Conservation (phyloP, 768 basidiomycete species). For the Boletellus ananas region DNA sequence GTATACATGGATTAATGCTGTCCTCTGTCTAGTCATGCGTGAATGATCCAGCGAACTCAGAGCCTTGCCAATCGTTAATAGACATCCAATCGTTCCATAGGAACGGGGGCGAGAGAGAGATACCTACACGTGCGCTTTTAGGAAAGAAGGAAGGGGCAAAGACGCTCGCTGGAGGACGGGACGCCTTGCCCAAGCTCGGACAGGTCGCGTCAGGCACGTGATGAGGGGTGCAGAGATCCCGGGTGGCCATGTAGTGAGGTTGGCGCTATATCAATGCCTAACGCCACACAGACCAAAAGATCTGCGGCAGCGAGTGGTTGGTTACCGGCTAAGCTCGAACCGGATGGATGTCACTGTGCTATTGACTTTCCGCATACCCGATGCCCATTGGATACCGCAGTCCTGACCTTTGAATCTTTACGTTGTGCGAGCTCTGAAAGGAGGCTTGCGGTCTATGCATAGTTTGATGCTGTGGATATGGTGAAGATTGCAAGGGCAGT, state of each 20-base stretch:
- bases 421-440: neutral
- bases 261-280: constrained; percentile 87
- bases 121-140: constrained; percentile 39
- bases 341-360: neutral
- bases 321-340: neutral
- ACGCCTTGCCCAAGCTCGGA: constrained; percentile 45
- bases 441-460: constrained; percentile 70
- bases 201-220: constrained; percentile 38
- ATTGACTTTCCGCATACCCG: constrained; percentile 83
- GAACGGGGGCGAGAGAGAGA: constrained; percentile 35
- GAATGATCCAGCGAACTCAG: neutral
- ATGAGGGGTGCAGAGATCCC: constrained; percentile 40
- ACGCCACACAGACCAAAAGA: constrained; percentile 82
- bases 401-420: constrained; percentile 41
- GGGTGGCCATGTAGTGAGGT: constrained; percentile 9
- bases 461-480: constrained; percentile 60
- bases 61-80: neutral
- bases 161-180: neutral
- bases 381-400: constrained; percentile 93
- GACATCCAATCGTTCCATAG: neutral
- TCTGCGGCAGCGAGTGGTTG: constrained; percentile 41
- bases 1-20: neutral
- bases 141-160: neutral
- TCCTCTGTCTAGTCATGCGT: neutral
- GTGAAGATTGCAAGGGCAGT: constrained; percentile 5